Evolutionary conservation across 164 flowering plant species (phyloP), one percentile per base, ranked within the genome.

Genomic region (Piper betle): DNA sequence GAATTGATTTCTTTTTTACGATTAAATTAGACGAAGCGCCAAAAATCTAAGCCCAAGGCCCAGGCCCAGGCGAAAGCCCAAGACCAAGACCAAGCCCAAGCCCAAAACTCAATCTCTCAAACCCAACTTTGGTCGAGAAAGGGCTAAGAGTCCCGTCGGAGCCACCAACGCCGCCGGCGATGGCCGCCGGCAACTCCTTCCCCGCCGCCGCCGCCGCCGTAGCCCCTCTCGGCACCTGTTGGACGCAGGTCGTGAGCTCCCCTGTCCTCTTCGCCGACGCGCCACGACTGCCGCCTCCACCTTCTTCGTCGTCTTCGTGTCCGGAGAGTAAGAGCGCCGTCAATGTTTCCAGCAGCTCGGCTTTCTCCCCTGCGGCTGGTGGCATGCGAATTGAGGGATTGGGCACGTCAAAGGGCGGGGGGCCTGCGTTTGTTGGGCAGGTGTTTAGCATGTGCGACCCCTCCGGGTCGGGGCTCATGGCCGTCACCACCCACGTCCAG

Each of bases 401-500:
- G 59, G 81, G 61, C 41, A n/a, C 57, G 6, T 55, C 18, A 10
- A 55, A 55, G 57, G 80, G 77, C 53, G 80, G 77, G 20, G 95
- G 98, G 0, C 98, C 98, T 52, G 96, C 98, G 55, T 92, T 92
- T 62, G 96, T 92, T 3, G 96, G 98, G 2, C 96, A 87, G 74
- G 98, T 89, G 10, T 92, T 89, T 71, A 87, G 91, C 67, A 89
- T 89, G 96, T 89, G 96, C 60, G 98, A 92, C 63, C 81, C 87
- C 59, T 84, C 93, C 9, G 96, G 98, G 10, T 83, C 89, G 12
- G 96, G 98, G 42, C 84, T 92, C 66, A 92, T 92, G 91, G 88
- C 96, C 2, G 91, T 87, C 20, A 80, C 93, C 0, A 80, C 86
- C 18, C 95, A 81, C 59, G 69, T 84, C 39, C 82, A 85, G 38